phyloP scores from a whole-genome alignment of 495 filamentous ascomycete species.

The Apiosordaria backusii region DNA sequence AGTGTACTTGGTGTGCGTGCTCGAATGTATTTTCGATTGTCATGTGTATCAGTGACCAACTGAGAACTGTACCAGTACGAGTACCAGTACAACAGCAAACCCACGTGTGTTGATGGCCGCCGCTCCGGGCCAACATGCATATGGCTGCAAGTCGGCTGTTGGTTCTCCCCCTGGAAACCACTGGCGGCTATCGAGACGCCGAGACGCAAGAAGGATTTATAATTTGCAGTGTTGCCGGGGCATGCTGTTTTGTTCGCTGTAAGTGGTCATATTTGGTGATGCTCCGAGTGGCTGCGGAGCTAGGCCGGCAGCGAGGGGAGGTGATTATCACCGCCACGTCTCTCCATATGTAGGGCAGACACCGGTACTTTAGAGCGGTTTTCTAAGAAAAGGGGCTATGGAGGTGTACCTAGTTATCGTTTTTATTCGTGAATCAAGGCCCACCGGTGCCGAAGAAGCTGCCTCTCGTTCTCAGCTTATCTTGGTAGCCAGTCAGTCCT shows the following conservation, averaged over 20 bases:
- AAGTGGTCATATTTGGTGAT: neutral
- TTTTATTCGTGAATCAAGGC: neutral
- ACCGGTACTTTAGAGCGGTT: neutral
- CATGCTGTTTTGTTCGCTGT: neutral
- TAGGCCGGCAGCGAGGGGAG: neutral
- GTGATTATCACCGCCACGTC: neutral
- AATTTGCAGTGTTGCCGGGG: neutral
- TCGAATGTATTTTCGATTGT: neutral
- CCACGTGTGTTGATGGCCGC: neutral
- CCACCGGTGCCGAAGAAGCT: neutral
- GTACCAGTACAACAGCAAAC: neutral
- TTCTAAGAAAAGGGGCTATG: neutral
- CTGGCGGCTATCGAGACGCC: slow-evolving; percentile 17
- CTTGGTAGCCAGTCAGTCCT: neutral
- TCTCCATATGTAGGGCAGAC: neutral
- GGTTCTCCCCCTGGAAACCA: slow-evolving; percentile 4
- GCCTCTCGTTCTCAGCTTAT: neutral
- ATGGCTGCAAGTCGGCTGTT: slow-evolving; percentile 12
- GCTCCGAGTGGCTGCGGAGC: neutral
- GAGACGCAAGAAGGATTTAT: neutral
- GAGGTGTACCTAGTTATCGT: neutral
- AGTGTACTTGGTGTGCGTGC: neutral
- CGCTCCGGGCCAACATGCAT: neutral
- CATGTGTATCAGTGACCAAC: neutral
- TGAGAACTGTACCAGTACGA: neutral